Conservation (phyloP, 495 filamentous ascomycete genomes). For the Evernia prunastri region DNA sequence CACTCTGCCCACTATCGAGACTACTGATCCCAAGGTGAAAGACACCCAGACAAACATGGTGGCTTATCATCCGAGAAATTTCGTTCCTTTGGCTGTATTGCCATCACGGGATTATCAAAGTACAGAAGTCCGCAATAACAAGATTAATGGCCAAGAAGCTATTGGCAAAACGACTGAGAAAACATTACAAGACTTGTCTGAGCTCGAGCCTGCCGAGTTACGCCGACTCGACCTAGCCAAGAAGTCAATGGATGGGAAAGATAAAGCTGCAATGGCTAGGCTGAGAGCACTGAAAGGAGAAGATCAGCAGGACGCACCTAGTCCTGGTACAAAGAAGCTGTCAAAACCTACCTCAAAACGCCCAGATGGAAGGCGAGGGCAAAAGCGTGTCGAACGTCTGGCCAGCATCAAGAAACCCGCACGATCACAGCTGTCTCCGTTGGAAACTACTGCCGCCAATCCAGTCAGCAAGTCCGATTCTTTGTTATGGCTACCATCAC, state of each 20-base stretch:
- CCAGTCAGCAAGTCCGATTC: neutral
- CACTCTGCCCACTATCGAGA: slow-evolving; percentile 39
- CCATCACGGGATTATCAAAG: neutral
- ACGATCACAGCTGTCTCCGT: neutral
- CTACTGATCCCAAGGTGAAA: slow-evolving; percentile 47
- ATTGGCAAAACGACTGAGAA: neutral
- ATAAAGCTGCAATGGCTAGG: neutral
- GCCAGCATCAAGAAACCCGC: neutral
- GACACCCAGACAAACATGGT: slow-evolving; percentile 50
- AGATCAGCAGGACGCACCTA: neutral
- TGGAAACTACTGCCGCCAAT: neutral
- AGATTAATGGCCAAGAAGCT: neutral
- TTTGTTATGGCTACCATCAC: slow-evolving; percentile 10
- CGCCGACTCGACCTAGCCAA: neutral
- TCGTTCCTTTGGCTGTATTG: slow-evolving; percentile 7
- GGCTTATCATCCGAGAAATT: slow-evolving; percentile 22
- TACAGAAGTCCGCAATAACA: neutral
- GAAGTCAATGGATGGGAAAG: neutral
- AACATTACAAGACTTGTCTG: neutral
- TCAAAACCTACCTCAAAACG: neutral
- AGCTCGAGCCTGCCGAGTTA: neutral
- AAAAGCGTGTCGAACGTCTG: slow-evolving; percentile 1
- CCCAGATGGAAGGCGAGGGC: neutral
- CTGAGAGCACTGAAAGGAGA: slow-evolving; percentile 7
- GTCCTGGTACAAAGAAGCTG: neutral